Evolutionary conservation across 768 basidiomycete species (phyloP).

Genomic region (Austroboletus festivus): DNA sequence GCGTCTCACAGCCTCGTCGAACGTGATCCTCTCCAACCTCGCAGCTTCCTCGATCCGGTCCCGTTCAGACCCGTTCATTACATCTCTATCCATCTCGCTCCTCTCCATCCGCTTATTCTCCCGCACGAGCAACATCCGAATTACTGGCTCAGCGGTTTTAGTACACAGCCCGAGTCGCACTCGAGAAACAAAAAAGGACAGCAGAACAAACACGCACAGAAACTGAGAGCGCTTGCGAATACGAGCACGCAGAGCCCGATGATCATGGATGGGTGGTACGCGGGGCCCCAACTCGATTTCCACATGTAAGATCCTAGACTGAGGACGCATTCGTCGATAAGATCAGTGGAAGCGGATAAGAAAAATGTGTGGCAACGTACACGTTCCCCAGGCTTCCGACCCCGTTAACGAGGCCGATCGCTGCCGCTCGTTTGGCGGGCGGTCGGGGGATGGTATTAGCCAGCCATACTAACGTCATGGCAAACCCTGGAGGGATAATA

Average conservation of each 20-base stretch:
- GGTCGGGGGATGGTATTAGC: constrained; percentile 59
- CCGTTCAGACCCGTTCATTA: constrained; percentile 43
- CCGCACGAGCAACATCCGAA: constrained; percentile 43
- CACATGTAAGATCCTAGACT: constrained; percentile 63
- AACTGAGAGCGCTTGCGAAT: constrained; percentile 30
- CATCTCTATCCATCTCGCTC: constrained; percentile 44
- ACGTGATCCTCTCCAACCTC: constrained; percentile 53
- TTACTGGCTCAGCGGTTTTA: constrained; percentile 11
- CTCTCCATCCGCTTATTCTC: constrained; percentile 51
- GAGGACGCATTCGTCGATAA: not conserved
- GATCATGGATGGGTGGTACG: constrained; percentile 61
- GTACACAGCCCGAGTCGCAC: constrained; percentile 23
- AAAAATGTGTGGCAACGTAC: no score
- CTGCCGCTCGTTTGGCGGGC: constrained; percentile 49
- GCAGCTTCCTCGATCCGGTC: constrained; percentile 57
- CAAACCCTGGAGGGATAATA: no score
- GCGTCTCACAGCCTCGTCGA: constrained; percentile 56
- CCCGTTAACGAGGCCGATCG: constrained; percentile 63
- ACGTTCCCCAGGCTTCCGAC: constrained; percentile 56
- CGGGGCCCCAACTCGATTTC: constrained; percentile 58
- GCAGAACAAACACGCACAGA: no score
- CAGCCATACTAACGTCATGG: no score
- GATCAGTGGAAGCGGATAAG: no score
- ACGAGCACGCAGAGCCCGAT: constrained; percentile 40
- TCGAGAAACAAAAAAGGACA: no score